Conservation (phyloP, 208 protist genomes). For the Spongospora subterranea region DNA sequence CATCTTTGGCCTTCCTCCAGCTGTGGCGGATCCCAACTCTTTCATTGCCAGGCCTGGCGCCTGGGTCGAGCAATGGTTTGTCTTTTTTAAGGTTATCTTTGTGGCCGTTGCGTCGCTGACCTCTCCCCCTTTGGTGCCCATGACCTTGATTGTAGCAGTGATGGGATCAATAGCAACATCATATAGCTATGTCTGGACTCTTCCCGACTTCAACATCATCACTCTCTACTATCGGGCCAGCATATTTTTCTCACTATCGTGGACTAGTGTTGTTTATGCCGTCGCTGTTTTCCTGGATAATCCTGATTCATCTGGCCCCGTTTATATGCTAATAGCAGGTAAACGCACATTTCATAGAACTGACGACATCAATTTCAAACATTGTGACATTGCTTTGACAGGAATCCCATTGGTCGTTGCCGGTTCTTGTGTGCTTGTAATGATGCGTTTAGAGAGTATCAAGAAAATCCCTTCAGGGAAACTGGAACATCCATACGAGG, state of each 20-base stretch:
- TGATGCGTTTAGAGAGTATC: background rate
- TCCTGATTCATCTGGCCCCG: background rate
- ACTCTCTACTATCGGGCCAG: background rate
- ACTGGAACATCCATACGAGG: background rate
- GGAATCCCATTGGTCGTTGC: background rate
- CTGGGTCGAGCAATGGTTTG: background rate
- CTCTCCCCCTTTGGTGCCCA: background rate
- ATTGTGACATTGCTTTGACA: background rate
- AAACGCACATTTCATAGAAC: background rate
- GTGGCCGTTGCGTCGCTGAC: background rate
- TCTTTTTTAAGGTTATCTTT: background rate
- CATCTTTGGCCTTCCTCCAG: background rate
- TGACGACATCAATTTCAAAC: too few relatives aligned
- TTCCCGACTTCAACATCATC: background rate
- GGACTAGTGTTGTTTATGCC: background rate
- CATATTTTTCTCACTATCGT: background rate
- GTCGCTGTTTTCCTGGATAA: conserved; percentile 31
- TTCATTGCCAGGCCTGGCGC: background rate
- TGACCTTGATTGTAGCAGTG: background rate
- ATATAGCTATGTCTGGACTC: conserved; percentile 20
- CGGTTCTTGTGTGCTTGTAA: background rate
- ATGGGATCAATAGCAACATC: background rate
- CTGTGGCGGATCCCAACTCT: background rate
- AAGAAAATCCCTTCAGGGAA: background rate
- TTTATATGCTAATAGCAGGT: conserved; percentile 42